Percentiles rank a stretch among this genome's conserved stretches.
These are phyloP conservation scores for Aspergillus quadrilineatus DNA, from an alignment of 2,329 filamentous ascomycete species.

Conservation along the genomic window DNA sequence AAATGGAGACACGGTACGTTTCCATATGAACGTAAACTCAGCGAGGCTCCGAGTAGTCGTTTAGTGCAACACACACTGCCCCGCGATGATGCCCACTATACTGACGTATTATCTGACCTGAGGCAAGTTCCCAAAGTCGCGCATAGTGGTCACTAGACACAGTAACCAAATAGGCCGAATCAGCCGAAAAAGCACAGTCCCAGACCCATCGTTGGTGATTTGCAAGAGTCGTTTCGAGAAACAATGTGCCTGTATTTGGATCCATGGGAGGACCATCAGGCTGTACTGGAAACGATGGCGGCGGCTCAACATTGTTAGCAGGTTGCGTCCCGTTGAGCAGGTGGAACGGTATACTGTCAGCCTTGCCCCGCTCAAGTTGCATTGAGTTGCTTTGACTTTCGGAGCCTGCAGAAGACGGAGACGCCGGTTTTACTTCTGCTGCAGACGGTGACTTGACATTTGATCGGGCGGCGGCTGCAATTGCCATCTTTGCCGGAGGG, in stretches of 20 bases:
- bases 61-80: slow-evolving; percentile 87
- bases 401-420: slow-evolving; percentile 19
- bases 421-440: slow-evolving; percentile 16
- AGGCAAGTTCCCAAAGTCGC: slow-evolving; percentile 81
- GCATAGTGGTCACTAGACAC: slow-evolving; percentile 94
- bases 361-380: slow-evolving; percentile 24
- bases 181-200: slow-evolving; percentile 94
- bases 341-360: slow-evolving; percentile 26
- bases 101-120: slow-evolving; percentile 86
- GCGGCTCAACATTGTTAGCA: slow-evolving; percentile 28
- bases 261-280: slow-evolving; percentile 44
- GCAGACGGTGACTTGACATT: slow-evolving; percentile 17
- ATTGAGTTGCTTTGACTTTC: slow-evolving; percentile 24
- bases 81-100: slow-evolving; percentile 94
- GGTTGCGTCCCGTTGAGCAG: slow-evolving; percentile 30
- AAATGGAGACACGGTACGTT: neutral
- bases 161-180: slow-evolving; percentile 89
- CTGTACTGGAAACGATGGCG: slow-evolving; percentile 35
- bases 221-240: slow-evolving; percentile 80
- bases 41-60: slow-evolving; percentile 66
- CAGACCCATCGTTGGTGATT: slow-evolving; percentile 96
- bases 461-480: slow-evolving; percentile 23
- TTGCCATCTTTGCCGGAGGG: slow-evolving; percentile 39
- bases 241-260: slow-evolving; percentile 57
- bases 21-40: slow-evolving; percentile 16